These are phyloP conservation scores for Tephrocybe sp. DNA, from an alignment of 768 basidiomycete species.

Conservation along the genomic window DNA sequence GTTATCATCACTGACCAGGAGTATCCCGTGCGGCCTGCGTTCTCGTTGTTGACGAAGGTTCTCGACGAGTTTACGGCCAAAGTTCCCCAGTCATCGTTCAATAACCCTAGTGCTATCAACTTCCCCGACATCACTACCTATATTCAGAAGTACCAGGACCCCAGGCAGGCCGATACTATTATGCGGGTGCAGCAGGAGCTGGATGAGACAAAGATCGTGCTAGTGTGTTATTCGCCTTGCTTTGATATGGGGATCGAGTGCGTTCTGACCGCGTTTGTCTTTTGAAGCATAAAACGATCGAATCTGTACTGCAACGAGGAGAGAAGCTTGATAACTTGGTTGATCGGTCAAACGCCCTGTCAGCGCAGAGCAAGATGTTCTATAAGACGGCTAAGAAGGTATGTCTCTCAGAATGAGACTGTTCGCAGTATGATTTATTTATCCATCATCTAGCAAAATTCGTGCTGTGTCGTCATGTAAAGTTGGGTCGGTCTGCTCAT, in stretches of 20 bases:
- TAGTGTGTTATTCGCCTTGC: slow-evolving; percentile 59
- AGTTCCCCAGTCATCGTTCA: slow-evolving; percentile 70
- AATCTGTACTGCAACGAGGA: slow-evolving; percentile 92
- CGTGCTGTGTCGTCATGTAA: slow-evolving; percentile 88
- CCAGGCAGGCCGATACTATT: slow-evolving; percentile 96
- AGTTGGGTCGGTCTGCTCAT: too few species aligned
- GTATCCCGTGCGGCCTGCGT: slow-evolving; percentile 95
- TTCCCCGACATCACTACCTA: slow-evolving; percentile 80
- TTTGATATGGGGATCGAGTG: neutral
- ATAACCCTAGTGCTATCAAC: slow-evolving; percentile 64
- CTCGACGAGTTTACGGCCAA: slow-evolving; percentile 89
- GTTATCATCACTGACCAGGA: slow-evolving; percentile 95
- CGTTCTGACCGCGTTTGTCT: slow-evolving; percentile 4
- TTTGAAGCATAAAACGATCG: slow-evolving; percentile 99
- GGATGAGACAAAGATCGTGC: slow-evolving; percentile 98
- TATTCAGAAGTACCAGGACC: slow-evolving; percentile 94
- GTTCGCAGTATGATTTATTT: neutral
- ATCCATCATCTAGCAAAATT: slow-evolving; percentile 75
- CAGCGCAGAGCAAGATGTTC: slow-evolving; percentile 94
- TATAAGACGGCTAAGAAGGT: slow-evolving; percentile 99
- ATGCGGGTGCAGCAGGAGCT: slow-evolving; percentile 98
- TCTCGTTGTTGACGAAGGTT: slow-evolving; percentile 94
- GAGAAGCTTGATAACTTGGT: slow-evolving; percentile 97
- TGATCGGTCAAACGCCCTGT: slow-evolving; percentile 87
- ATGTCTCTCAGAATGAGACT: slow-evolving; percentile 22